A percentile compares a stretch with the other conserved stretches of the same genome.
Evolutionary conservation across 768 basidiomycete genomes (phyloP).

Genomic region (Leccinum fibrillosum): DNA sequence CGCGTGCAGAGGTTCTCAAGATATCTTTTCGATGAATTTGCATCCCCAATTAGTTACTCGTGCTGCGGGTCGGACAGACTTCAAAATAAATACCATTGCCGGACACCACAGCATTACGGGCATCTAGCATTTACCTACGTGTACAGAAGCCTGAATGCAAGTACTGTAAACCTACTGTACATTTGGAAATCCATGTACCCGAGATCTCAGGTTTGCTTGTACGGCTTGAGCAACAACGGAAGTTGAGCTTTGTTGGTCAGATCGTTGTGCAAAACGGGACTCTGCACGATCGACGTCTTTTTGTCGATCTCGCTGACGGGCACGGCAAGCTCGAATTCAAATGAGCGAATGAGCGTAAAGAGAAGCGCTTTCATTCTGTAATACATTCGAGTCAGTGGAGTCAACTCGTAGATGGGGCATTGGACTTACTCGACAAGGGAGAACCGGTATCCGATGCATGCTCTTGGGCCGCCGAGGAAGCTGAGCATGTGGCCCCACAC

Average conservation of each 20-base stretch:
- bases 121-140: neutral
- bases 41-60: neutral
- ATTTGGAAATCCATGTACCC: neutral
- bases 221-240: slow-evolving; percentile 33
- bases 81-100: no score
- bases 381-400: neutral
- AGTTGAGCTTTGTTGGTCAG: slow-evolving; percentile 39
- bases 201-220: neutral
- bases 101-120: no score
- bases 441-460: slow-evolving; percentile 69
- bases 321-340: slow-evolving; percentile 53
- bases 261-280: slow-evolving; percentile 42
- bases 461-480: slow-evolving; percentile 62
- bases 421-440: slow-evolving; percentile 51
- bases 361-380: neutral
- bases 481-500: slow-evolving; percentile 58
- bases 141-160: neutral
- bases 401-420: neutral
- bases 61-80: no score
- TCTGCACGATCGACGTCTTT: slow-evolving; percentile 34
- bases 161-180: neutral
- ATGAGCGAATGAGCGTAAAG: slow-evolving; percentile 40
- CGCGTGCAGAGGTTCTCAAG: slow-evolving; percentile 87
- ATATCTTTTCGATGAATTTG: slow-evolving; percentile 33
- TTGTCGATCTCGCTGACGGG: slow-evolving; percentile 39